Evolutionary conservation across 208 protist species (phyloP).

Genomic region (Endotrypanum monterogeii): DNA sequence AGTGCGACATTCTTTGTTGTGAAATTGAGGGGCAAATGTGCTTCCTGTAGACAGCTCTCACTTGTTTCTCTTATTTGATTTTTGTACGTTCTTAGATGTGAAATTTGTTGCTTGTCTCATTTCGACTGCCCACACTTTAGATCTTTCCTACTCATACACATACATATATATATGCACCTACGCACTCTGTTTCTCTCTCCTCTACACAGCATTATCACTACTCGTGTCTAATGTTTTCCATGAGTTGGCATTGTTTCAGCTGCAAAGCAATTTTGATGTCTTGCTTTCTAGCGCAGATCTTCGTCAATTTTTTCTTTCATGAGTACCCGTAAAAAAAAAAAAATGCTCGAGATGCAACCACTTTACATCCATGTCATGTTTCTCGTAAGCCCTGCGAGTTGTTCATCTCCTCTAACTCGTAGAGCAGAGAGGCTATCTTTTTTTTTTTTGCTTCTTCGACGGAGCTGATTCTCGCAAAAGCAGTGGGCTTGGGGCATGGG

Average conservation of each 20-base stretch:
- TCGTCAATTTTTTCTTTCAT: background rate
- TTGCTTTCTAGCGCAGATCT: constrained; percentile 9
- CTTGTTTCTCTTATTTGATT: constrained; percentile 10
- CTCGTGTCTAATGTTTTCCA: constrained; percentile 12
- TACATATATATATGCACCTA: constrained; percentile 1
- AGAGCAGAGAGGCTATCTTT: background rate
- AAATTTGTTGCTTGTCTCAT: background rate
- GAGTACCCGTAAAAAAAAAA: constrained; percentile 4
- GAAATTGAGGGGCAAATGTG: background rate
- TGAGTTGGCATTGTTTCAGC: constrained; percentile 3
- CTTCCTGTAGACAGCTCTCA: background rate
- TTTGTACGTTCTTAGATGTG: constrained; percentile 8
- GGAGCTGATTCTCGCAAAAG: background rate
- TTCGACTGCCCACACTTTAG: constrained; percentile 4
- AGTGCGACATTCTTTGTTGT: background rate
- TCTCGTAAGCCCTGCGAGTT: background rate
- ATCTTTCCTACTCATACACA: constrained; percentile 1
- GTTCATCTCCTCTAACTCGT: background rate
- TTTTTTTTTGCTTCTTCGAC: background rate
- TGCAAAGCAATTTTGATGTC: background rate
- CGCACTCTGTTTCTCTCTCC: constrained; percentile 1
- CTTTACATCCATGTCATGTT: background rate
- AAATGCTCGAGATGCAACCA: background rate
- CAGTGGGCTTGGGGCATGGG: too few species aligned
- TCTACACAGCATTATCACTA: background rate